Evolutionary conservation across 805 yeast genomes (phyloP).

Genomic region (Teunomyces panamensis): DNA sequence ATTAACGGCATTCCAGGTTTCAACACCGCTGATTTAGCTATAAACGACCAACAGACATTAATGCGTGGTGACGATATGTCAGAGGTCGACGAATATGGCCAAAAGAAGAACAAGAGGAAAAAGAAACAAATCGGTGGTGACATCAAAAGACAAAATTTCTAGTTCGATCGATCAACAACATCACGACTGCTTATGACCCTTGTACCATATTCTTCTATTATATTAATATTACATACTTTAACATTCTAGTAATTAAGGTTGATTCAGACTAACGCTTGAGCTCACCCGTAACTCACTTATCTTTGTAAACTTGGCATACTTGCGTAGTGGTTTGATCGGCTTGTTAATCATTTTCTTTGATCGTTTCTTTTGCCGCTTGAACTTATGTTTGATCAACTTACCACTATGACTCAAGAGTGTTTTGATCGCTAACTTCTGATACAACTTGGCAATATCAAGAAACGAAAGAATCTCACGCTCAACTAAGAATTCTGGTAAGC

Average conservation of each 20-base stretch:
- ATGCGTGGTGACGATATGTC: slow-evolving; percentile 41
- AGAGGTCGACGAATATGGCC: slow-evolving; percentile 36
- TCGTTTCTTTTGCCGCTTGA: slow-evolving; percentile 15
- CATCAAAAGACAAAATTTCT: slow-evolving; percentile 35
- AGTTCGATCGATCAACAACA: not conserved
- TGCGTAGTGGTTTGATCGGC: slow-evolving; percentile 21
- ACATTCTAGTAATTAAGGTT: not conserved
- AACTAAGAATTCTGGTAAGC: slow-evolving; percentile 33
- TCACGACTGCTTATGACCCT: not conserved
- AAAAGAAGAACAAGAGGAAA: slow-evolving; percentile 33
- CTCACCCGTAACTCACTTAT: slow-evolving; percentile 18
- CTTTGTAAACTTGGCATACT: slow-evolving; percentile 22
- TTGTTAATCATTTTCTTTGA: slow-evolving; percentile 12
- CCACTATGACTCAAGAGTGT: slow-evolving; percentile 36
- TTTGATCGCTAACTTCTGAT: slow-evolving; percentile 30
- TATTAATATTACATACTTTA: not conserved
- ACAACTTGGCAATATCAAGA: slow-evolving; percentile 31
- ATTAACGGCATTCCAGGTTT: slow-evolving; percentile 76
- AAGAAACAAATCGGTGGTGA: slow-evolving; percentile 39
- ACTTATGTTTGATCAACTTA: slow-evolving; percentile 32
- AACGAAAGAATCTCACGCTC: slow-evolving; percentile 30
- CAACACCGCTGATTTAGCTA: slow-evolving; percentile 63
- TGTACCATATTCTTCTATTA: not conserved
- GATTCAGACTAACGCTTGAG: not conserved
- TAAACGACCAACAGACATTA: slow-evolving; percentile 45